Base-by-base conservation (phyloP, 1,139 yeast genomes). In the Blastobotrys petasosporus region DNA sequence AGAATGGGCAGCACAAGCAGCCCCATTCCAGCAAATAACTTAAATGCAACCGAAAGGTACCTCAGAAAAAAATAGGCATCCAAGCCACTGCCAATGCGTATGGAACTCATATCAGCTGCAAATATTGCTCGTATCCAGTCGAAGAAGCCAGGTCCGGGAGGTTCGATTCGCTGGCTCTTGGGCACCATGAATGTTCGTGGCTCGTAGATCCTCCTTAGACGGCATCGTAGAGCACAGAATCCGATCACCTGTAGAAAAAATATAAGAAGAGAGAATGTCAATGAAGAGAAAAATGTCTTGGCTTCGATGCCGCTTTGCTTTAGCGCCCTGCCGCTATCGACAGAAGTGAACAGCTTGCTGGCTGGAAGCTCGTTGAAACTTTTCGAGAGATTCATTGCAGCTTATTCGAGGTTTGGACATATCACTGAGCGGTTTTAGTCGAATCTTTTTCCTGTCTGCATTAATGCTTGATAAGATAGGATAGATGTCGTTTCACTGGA, bases 1-100 rank as follows among this genome's bases (percentile, higher is more conserved):
- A 64, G 49, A 2, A 58, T 37, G 0, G 65, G 60, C 5, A 58
- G 35, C 23, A 58, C 40, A 1, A 55, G 44, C 0, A 53, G 29
- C 5, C 58, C 54, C 16, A 57, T 39, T 2, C 39, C 42, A 0
- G 47, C 44, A 44, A 54, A 54, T 2, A 56, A 12, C 4, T 45
- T 17, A n/a, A 58, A 44, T 4, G 58, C 53, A 30, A 64, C 53
- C 5, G 51, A 31, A 13, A 61, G 32, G 42, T 56, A 64, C 8
- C 68, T 45, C 12, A 64, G 51, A 37, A 63, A 61, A 46, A 63
- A 64, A 45, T 61, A 64, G 1, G 64, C 67, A 39, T 64, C 67
- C 7, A 62, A 48, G 1, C 65, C 66, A 6, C 53, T 53, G 3
- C 40, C 42, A 0, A 47, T 39, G 6, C 50, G 49, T 7, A 62